Conservation (phyloP, 257 asterid genomes). For the Scutellaria barbata region DNA sequence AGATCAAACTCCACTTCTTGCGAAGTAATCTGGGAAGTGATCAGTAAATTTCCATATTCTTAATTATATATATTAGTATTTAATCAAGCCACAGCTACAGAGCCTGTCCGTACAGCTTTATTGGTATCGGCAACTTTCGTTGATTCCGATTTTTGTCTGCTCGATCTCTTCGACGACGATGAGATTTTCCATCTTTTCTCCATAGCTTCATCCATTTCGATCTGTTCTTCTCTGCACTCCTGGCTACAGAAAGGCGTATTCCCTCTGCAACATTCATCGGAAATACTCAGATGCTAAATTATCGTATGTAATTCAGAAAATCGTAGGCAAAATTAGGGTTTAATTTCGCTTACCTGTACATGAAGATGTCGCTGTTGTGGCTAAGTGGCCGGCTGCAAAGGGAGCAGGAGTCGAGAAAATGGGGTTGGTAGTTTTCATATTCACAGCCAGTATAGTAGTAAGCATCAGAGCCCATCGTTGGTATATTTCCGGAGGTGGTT, state of each 20-base stretch:
- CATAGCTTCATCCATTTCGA: conserved; percentile 80
- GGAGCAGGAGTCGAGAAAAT: conserved; percentile 82
- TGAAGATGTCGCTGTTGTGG: conserved; percentile 81
- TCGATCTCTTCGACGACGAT: conserved; percentile 49
- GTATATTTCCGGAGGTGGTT: not conserved
- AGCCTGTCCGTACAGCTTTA: conserved; percentile 61
- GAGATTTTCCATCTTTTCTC: conserved; percentile 62
- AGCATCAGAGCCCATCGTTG: conserved; percentile 49
- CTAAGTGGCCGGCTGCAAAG: conserved; percentile 69
- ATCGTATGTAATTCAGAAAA: too few relatives aligned
- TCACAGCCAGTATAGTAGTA: conserved; percentile 57
- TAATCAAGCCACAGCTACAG: conserved; percentile 71
- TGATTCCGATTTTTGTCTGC: conserved; percentile 47
- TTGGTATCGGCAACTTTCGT: conserved; percentile 58
- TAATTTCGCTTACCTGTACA: conserved; percentile 73
- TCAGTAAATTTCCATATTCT: not conserved
- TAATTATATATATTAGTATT: not conserved
- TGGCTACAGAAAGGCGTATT: conserved; percentile 88
- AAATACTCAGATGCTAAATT: too few relatives aligned
- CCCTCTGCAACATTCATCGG: conserved; percentile 67
- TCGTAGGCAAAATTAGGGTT: not conserved
- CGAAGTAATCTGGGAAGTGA: conserved; percentile 4
- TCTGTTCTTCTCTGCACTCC: conserved; percentile 95
- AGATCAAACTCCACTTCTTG: conserved; percentile 35
- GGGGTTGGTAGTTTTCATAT: conserved; percentile 56